Evolutionary conservation across 768 basidiomycete genomes (phyloP), one percentile per base, ranked within the genome.

Genomic region (Sporobolomyces phaffii): DNA sequence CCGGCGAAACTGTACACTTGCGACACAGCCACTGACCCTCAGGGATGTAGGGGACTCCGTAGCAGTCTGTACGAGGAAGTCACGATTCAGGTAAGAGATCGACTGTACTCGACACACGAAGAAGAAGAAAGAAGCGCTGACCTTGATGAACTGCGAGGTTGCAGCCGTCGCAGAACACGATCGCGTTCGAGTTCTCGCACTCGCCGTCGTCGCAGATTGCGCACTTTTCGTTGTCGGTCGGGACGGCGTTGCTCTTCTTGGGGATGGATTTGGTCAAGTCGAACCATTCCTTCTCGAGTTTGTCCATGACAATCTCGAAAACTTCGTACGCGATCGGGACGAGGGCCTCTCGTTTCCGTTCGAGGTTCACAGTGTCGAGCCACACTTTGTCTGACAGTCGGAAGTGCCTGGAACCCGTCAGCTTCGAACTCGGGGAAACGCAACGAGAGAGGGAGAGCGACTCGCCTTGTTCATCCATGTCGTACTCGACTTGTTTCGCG

Each of bases 71-170:
- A 31, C n/a, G 59, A 48, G 70, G 64, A 48, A 9, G 36, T 69
- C 45, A 14, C 2, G 14, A n/a, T n/a, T 2, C 31, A 26, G 20
- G 22, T 15, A 15, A 4, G 20, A 36, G 18, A 43, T 3, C 3
- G 8, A 17, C 38, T 17, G 26, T n/a, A n/a, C n/a, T n/a, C n/a
- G n/a, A n/a, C n/a, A n/a, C n/a, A 70, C 4, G 34, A 36, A 50
- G 26, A 31, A 33, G 24, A 26, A 33, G 34, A 18, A 7, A 3
- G 28, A 14, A 20, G 40, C 13, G 5, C 20, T 59, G 65, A 89
- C 93, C 93, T 83, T 99, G 96, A 80, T 99, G 96, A n/a, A 99
- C 96, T 14, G 96, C 96, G 31, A 99, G 80, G 78, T 98, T 98
- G 77, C 96, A 99, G 0, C 94, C 96, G 76, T 99, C 96, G 77